phyloP scores from a whole-genome alignment of 345 rosid genomes.

The Draba incana region DNA sequence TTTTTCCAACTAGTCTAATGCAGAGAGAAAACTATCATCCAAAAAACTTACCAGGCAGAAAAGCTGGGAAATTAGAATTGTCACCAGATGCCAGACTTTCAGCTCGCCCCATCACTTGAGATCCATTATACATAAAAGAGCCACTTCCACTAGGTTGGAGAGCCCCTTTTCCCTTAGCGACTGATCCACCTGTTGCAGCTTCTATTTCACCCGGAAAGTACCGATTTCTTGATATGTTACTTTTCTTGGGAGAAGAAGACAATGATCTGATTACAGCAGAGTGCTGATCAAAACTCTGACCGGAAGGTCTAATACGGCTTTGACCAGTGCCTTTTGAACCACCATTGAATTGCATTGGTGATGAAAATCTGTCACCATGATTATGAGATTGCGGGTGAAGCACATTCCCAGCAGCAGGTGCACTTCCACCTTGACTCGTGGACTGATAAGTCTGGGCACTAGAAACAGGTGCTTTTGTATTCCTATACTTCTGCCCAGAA shows the following conservation, averaged over 20 bases:
- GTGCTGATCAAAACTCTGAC: slow-evolving; percentile 53
- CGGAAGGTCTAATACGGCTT: slow-evolving; percentile 48
- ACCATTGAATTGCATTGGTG: slow-evolving; percentile 46
- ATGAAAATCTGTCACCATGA: slow-evolving; percentile 56
- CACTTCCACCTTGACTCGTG: slow-evolving; percentile 62
- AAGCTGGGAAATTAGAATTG: slow-evolving; percentile 80
- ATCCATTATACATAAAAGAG: slow-evolving; percentile 67
- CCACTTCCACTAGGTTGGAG: slow-evolving; percentile 68
- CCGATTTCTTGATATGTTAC: slow-evolving; percentile 47
- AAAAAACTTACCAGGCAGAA: slow-evolving; percentile 72
- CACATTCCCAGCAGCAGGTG: slow-evolving; percentile 50
- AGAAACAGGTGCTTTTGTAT: slow-evolving; percentile 45
- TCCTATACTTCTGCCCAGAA: slow-evolving; percentile 55
- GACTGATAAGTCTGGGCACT: slow-evolving; percentile 53
- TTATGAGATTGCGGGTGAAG: slow-evolving; percentile 55
- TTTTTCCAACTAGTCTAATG: not conserved
- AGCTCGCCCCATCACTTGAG: slow-evolving; percentile 68
- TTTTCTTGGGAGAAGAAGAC: slow-evolving; percentile 67
- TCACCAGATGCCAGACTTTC: slow-evolving; percentile 69
- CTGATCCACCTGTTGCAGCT: slow-evolving; percentile 54
- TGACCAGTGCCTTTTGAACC: slow-evolving; percentile 54
- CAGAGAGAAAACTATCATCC: slow-evolving; percentile 12
- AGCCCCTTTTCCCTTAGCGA: slow-evolving; percentile 67
- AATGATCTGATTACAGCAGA: slow-evolving; percentile 58
- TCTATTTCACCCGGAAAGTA: slow-evolving; percentile 61